Evolutionary conservation across 345 rosid genomes (phyloP).

Genomic region (Brassica rapa): DNA sequence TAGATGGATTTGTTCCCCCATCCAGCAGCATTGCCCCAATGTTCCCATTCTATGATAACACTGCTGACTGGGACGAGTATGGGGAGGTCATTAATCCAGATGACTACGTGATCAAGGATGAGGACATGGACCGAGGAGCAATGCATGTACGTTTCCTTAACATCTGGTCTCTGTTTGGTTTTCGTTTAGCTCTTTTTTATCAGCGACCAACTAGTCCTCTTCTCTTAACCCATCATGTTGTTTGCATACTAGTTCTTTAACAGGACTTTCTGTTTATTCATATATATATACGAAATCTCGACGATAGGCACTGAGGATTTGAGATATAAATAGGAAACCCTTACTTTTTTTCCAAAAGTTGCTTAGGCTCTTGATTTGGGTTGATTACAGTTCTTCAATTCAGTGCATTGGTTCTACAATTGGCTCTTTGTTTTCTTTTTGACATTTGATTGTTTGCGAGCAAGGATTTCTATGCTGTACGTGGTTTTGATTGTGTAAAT

Average conservation of each 20-base stretch:
- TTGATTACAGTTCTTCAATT: neutral
- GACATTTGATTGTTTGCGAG: conserved; percentile 6
- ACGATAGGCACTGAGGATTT: neutral
- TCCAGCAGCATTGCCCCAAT: conserved; percentile 83
- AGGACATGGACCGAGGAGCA: conserved; percentile 71
- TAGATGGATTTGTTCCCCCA: conserved; percentile 94
- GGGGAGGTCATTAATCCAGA: conserved; percentile 98
- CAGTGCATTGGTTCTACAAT: conserved; percentile 2
- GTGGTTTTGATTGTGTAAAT: neutral
- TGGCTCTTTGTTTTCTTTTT: conserved; percentile 4
- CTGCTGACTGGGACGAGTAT: conserved; percentile 93
- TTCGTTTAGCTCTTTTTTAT: neutral
- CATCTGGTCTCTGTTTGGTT: conserved; percentile 5
- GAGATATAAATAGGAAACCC: conserved; percentile 2
- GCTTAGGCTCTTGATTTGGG: conserved; percentile 13
- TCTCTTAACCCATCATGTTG: neutral
- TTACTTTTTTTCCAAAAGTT: neutral
- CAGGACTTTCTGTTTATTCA: neutral
- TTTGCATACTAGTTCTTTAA: conserved; percentile 9
- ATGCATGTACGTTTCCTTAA: conserved; percentile 56
- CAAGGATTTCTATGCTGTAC: conserved; percentile 3
- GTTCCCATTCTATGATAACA: conserved; percentile 86
- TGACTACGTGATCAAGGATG: conserved; percentile 88
- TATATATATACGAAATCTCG: neutral
- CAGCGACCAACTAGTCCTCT: neutral